These are phyloP conservation scores for Turnera subulata DNA, from an alignment of 345 rosid species.

Conservation along the genomic window DNA sequence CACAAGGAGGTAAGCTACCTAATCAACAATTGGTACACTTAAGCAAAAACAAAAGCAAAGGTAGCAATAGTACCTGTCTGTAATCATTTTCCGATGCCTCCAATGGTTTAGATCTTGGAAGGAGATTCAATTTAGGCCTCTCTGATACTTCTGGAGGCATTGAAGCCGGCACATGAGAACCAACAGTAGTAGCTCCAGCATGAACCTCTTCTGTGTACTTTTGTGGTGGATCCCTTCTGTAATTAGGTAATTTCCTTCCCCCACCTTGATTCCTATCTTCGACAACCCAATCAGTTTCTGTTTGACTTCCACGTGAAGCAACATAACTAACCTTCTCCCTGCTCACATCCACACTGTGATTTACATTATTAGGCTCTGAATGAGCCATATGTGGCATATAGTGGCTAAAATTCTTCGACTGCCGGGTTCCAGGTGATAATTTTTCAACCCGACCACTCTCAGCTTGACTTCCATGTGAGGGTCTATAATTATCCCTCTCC, in stretches of 20 bases:
- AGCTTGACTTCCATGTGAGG: constrained; percentile 7
- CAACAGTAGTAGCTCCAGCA: constrained; percentile 4
- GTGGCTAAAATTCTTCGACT: constrained; percentile 19
- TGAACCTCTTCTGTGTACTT: constrained; percentile 9
- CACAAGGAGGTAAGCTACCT: not conserved
- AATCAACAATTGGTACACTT: not conserved
- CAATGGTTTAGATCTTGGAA: constrained; percentile 8
- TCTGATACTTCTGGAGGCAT: constrained; percentile 9
- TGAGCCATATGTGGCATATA: constrained; percentile 14
- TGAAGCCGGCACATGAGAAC: not conserved
- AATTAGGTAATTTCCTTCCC: constrained; percentile 2
- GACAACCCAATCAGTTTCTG: constrained; percentile 3
- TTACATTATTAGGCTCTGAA: constrained; percentile 4
- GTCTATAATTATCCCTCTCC: constrained; percentile 10
- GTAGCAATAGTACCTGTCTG: constrained; percentile 18
- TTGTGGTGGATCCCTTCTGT: constrained; percentile 5
- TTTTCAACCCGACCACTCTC: constrained; percentile 12
- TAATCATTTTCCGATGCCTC: constrained; percentile 6
- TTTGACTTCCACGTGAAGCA: constrained; percentile 13
- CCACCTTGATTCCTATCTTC: constrained; percentile 11
- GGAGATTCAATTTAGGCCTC: not conserved
- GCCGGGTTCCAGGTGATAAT: constrained; percentile 25
- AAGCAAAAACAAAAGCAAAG: not conserved
- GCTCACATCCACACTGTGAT: constrained; percentile 5
- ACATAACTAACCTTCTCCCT: constrained; percentile 11